Conservation (phyloP, 2,329 filamentous ascomycete species). For the Aureobasidium namibiae region DNA sequence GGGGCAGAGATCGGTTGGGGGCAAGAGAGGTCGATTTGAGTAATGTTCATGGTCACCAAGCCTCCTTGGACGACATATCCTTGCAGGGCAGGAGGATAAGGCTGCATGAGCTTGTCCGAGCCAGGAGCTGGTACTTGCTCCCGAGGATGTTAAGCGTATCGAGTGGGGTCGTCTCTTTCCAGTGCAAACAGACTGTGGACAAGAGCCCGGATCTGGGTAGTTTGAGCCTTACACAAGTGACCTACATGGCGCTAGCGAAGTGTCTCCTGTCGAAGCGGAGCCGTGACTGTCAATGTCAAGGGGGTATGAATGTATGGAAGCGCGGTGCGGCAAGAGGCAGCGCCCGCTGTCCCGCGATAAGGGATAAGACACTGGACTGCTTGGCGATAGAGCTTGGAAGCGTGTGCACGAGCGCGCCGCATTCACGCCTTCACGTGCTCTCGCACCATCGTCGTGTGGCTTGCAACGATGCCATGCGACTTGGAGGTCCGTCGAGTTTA, state of each 20-base stretch:
- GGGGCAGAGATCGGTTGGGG: conserved; percentile 1
- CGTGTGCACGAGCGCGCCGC: neutral
- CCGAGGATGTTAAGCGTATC: conserved; percentile 1
- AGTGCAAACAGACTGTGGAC: neutral
- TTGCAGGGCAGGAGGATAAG: conserved; percentile 7
- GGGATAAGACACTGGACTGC: conserved; percentile 10
- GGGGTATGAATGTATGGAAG: neutral
- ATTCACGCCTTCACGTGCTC: conserved; percentile 6
- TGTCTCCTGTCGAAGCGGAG: conserved; percentile 13
- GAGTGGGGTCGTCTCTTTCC: neutral
- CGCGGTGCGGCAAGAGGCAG: conserved; percentile 12
- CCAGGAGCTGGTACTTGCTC: neutral
- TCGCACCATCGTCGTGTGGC: conserved; percentile 8
- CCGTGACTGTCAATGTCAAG: conserved; percentile 1
- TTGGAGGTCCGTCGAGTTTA: neutral
- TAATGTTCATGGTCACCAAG: neutral
- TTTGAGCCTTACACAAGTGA: conserved; percentile 1
- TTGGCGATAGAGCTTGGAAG: neutral
- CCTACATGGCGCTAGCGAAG: conserved; percentile 10
- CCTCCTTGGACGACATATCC: neutral
- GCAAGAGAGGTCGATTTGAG: neutral
- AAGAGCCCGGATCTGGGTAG: conserved; percentile 7
- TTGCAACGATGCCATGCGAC: neutral
- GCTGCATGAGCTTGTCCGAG: conserved; percentile 1
- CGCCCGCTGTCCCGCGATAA: conserved; percentile 14